Evolutionary conservation across 78 protist genomes (phyloP).

Genomic region (Isochrysis galbana): DNA sequence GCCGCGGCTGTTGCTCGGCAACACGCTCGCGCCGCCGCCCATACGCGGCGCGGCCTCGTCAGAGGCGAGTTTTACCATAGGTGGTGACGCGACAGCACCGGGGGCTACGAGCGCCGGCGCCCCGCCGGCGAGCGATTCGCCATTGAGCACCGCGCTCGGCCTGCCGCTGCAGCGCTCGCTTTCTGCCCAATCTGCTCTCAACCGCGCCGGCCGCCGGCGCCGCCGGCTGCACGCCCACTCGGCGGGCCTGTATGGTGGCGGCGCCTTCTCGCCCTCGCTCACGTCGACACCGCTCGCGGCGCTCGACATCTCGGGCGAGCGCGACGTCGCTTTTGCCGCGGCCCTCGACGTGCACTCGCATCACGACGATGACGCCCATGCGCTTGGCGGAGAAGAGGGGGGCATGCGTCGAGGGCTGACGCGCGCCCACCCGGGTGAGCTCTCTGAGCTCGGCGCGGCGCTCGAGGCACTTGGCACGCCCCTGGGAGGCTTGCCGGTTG

Average conservation of each 20-base stretch:
- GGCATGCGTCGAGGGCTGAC: not conserved
- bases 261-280: not conserved
- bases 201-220: not conserved
- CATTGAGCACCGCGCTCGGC: too few relatives aligned
- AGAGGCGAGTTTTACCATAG: too few relatives aligned
- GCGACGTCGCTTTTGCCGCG: not conserved
- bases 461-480: constrained; percentile 18
- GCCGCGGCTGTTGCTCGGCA: too few relatives aligned
- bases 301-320: not conserved
- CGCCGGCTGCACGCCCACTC: too few relatives aligned
- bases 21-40: too few relatives aligned
- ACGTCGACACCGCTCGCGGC: not conserved
- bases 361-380: too few relatives aligned
- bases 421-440: not conserved
- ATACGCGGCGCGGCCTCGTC: too few relatives aligned
- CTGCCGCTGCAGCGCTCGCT: not conserved
- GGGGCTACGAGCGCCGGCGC: too few relatives aligned
- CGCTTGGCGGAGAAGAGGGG: not conserved
- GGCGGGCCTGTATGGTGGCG: not conserved
- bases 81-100: too few relatives aligned
- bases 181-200: not conserved
- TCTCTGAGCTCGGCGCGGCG: not conserved
- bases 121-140: too few relatives aligned
- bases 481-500: not conserved
- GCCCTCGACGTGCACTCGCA: not conserved